Conservation (phyloP, 2,329 filamentous ascomycete species). For the Talaromyces funiculosus region DNA sequence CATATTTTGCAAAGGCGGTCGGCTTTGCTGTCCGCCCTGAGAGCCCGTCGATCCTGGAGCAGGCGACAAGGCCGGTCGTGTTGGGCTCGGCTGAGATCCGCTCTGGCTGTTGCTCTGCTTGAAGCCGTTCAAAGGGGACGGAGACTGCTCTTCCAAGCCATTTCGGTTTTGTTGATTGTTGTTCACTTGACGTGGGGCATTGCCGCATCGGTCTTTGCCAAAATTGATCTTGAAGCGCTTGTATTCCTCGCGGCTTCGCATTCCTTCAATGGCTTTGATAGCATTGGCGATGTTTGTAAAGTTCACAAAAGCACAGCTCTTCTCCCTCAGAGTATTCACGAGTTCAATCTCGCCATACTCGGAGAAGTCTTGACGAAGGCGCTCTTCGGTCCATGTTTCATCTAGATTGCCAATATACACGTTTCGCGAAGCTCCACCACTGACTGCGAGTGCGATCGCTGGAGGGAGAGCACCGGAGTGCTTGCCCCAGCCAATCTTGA, state of each 20-base stretch:
- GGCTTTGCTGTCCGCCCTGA: slow-evolving; percentile 50
- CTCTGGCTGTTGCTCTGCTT: slow-evolving; percentile 50
- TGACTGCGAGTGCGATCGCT: slow-evolving; percentile 91
- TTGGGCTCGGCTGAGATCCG: slow-evolving; percentile 56
- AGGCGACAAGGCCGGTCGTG: slow-evolving; percentile 48
- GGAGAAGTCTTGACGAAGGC: slow-evolving; percentile 90
- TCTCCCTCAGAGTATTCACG: slow-evolving; percentile 92
- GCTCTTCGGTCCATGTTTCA: slow-evolving; percentile 94
- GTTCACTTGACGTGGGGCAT: slow-evolving; percentile 82
- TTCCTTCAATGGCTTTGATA: slow-evolving; percentile 97
- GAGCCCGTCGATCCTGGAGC: slow-evolving; percentile 51
- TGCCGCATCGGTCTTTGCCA: slow-evolving; percentile 96
- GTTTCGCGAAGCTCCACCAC: slow-evolving; percentile 93
- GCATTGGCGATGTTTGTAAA: slow-evolving; percentile 99
- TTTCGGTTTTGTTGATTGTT: slow-evolving; percentile 49
- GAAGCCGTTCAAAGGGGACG: slow-evolving; percentile 52
- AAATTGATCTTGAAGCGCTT: slow-evolving; percentile 99
- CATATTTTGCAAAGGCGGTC: slow-evolving; percentile 52
- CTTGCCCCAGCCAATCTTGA: slow-evolving; percentile 99
- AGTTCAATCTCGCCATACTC: slow-evolving; percentile 97
- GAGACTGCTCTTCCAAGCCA: slow-evolving; percentile 51
- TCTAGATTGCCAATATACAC: slow-evolving; percentile 98
- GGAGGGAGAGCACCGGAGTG: slow-evolving; percentile 94
- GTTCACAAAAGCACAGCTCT: slow-evolving; percentile 99
- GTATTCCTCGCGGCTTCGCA: slow-evolving; percentile 93